Percentiles rank a stretch among this genome's conserved stretches.
phyloP scores from a whole-genome alignment of 306 rosid genomes.

The Sindora glabra region DNA sequence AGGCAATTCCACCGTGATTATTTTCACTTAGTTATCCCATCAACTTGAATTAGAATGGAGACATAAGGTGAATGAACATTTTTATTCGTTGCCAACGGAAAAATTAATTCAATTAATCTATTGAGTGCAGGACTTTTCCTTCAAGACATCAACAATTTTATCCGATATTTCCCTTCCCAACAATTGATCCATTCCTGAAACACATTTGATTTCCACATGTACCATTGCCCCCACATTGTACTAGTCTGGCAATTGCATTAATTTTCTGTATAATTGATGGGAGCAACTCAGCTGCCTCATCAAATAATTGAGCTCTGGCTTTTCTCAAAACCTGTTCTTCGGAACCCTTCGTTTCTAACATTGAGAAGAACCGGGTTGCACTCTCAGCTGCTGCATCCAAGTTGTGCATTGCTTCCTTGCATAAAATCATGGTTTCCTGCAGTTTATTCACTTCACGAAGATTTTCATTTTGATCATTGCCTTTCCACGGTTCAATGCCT shows the following conservation, averaged over 20 bases:
- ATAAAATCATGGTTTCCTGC: conserved; percentile 28
- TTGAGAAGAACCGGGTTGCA: conserved; percentile 25
- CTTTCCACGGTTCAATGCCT: conserved; percentile 3
- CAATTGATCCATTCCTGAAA: conserved; percentile 16
- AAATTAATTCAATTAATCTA: background rate
- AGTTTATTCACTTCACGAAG: conserved; percentile 10
- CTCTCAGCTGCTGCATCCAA: conserved; percentile 52
- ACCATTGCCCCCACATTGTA: conserved; percentile 29
- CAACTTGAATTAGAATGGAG: background rate
- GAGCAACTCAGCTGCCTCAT: conserved; percentile 44
- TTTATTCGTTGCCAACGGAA: no score
- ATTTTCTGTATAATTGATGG: conserved; percentile 49
- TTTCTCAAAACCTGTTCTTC: conserved; percentile 23
- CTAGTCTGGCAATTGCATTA: conserved; percentile 32
- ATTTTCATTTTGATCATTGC: conserved; percentile 8
- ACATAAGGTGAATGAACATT: background rate
- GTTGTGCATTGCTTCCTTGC: conserved; percentile 45
- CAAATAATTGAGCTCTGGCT: conserved; percentile 27
- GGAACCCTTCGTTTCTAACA: conserved; percentile 10
- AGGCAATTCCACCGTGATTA: no score
- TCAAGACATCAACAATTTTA: conserved; percentile 14
- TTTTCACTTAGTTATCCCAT: no score
- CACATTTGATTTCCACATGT: conserved; percentile 4
- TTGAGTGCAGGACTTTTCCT: background rate
- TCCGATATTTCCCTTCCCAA: conserved; percentile 10